phyloP scores from a whole-genome alignment of 495 filamentous ascomycete genomes.

The Penicillium bialowiezense region DNA sequence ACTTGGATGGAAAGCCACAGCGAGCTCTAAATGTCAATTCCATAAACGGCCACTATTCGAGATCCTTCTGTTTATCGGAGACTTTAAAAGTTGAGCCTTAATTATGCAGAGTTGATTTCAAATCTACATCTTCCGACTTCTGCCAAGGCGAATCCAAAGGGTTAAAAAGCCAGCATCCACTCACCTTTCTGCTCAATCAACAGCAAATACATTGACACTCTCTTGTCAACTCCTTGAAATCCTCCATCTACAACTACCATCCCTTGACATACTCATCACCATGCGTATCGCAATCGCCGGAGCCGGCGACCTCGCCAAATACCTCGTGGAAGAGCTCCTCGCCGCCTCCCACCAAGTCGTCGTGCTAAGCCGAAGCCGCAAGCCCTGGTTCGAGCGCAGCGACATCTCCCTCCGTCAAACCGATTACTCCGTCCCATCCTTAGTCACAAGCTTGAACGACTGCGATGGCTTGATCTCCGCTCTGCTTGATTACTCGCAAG shows the following conservation, averaged over 20 bases:
- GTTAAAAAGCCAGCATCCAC: no score
- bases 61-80: no score
- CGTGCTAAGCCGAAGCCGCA: conserved; percentile 5
- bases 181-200: no score
- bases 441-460: conserved; percentile 1
- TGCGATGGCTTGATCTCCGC: conserved; percentile 13
- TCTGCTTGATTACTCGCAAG: neutral
- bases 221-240: no score
- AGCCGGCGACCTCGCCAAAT: conserved; percentile 8
- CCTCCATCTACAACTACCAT: no score
- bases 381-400: conserved; percentile 1
- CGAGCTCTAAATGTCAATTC: neutral
- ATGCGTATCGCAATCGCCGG: conserved; percentile 17
- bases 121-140: no score
- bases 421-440: conserved; percentile 7
- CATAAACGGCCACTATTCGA: no score
- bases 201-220: no score
- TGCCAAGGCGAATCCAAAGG: no score
- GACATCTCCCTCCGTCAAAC: conserved; percentile 3
- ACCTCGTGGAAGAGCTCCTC: conserved; percentile 9
- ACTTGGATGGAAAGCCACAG: neutral
- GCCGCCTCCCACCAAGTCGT: conserved; percentile 4
- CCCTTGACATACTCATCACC: no score
- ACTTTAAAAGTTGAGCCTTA: no score
- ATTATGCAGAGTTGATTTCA: no score